Conservation (phyloP, 768 basidiomycete genomes). For the Podaxis sp. region DNA sequence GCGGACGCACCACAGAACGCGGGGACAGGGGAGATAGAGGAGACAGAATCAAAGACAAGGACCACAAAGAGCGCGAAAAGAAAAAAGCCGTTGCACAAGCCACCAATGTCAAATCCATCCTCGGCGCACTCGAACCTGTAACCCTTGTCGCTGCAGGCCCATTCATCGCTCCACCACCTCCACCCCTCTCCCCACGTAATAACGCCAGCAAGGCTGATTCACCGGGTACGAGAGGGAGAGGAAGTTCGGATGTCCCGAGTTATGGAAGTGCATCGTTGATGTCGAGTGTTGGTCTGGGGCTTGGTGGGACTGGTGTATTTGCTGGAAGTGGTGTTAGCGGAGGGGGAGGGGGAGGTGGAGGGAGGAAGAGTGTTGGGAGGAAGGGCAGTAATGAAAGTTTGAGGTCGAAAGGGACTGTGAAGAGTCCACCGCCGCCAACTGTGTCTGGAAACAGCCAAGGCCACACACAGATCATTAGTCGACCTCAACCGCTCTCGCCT, state of each 20-base stretch:
- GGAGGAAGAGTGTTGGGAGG: not conserved
- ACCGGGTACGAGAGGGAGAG: not conserved
- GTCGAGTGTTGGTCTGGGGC: not conserved
- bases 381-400: slow-evolving; percentile 12
- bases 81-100: slow-evolving; percentile 6
- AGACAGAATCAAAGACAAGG: not conserved
- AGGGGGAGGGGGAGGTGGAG: not conserved
- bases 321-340: not conserved
- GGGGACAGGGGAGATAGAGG: not conserved
- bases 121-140: slow-evolving; percentile 8
- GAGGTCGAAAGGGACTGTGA: not conserved
- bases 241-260: slow-evolving; percentile 4
- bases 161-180: not conserved
- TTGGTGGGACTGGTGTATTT: not conserved
- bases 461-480: no score
- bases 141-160: not conserved
- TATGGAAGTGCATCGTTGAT: not conserved
- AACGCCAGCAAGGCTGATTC: not conserved
- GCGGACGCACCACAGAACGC: not conserved
- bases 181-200: not conserved
- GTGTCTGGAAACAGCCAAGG: not conserved
- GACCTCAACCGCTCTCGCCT: no score
- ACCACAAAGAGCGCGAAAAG: not conserved
- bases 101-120: not conserved
- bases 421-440: not conserved